phyloP scores from a whole-genome alignment of 805 yeast species.

The Brettanomyces naardenensis region DNA sequence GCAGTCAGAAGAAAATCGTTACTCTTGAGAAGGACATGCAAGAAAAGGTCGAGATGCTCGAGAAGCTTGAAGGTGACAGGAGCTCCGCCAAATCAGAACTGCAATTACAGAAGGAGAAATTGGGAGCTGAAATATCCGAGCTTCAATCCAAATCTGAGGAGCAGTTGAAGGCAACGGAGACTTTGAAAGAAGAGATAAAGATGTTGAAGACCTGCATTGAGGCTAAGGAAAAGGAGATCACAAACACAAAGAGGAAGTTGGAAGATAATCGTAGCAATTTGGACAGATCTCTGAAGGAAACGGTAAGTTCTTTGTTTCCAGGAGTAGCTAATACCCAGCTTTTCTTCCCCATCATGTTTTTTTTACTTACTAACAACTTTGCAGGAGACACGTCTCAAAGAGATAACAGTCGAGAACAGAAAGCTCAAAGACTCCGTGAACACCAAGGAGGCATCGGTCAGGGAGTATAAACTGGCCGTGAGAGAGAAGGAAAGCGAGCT shows the following conservation, averaged over 20 bases:
- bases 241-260: slow-evolving; percentile 23
- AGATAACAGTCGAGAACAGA: slow-evolving; percentile 22
- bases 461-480: slow-evolving; percentile 28
- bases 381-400: slow-evolving; percentile 1
- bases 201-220: slow-evolving; percentile 21
- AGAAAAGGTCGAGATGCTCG: slow-evolving; percentile 15
- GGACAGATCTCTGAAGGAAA: slow-evolving; percentile 26
- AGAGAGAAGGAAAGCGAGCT: slow-evolving; percentile 30
- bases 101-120: slow-evolving; percentile 10
- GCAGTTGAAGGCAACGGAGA: slow-evolving; percentile 6
- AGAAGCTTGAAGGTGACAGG: slow-evolving; percentile 19
- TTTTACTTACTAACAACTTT: neutral
- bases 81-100: slow-evolving; percentile 7
- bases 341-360: neutral
- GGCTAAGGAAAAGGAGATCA: slow-evolving; percentile 28
- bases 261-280: slow-evolving; percentile 23
- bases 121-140: slow-evolving; percentile 13
- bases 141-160: slow-evolving; percentile 13
- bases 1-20: slow-evolving; percentile 21
- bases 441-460: slow-evolving; percentile 17
- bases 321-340: neutral
- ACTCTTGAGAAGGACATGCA: slow-evolving; percentile 18
- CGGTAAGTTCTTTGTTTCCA: slow-evolving; percentile 17
- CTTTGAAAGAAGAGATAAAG: slow-evolving; percentile 23
- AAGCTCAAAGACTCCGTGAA: slow-evolving; percentile 31